A percentile compares a stretch with the other conserved stretches of the same genome.
These are phyloP conservation scores for Coprinopsis strossmayeri DNA, from an alignment of 768 basidiomycete genomes.

Conservation along the genomic window DNA sequence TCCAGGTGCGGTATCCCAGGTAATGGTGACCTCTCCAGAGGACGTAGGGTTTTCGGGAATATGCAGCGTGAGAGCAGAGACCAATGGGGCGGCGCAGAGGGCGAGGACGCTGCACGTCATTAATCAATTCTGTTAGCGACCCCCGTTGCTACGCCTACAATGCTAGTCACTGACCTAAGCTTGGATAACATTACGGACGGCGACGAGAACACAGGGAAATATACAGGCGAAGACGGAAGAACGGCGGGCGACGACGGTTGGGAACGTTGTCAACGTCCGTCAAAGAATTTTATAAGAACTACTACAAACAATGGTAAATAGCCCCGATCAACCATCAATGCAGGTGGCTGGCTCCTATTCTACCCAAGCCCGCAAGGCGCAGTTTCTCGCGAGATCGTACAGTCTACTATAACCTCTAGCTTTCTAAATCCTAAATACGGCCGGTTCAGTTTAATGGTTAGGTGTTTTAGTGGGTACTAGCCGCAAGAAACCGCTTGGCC, in stretches of 20 bases:
- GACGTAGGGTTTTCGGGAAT: conserved; percentile 27
- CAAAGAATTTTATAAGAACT: conserved; percentile 14
- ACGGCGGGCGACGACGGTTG: conserved; percentile 18
- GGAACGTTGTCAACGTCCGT: conserved; percentile 5
- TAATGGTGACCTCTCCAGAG: conserved; percentile 31
- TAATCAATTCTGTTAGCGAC: conserved; percentile 3
- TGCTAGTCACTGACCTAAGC: conserved; percentile 31
- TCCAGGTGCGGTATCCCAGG: conserved; percentile 33
- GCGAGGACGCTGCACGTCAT: conserved; percentile 29
- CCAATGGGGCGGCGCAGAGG: conserved; percentile 37
- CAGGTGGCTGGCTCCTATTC: not conserved
- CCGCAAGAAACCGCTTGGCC: not conserved
- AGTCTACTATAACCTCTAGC: not conserved
- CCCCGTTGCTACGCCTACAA: not conserved
- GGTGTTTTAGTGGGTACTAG: not conserved
- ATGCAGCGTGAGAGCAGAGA: conserved; percentile 40
- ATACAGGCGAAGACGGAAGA: conserved; percentile 8
- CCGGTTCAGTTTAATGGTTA: not conserved
- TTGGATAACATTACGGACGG: conserved; percentile 41
- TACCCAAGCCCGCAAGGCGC: not conserved
- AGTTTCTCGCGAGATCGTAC: not conserved
- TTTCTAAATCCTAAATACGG: not conserved
- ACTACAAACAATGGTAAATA: conserved; percentile 12
- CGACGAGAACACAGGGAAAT: not conserved
- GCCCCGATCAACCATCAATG: conserved; percentile 13